Evolutionary conservation across 148 eudicot genomes (phyloP).

Genomic region (Polygonum maritimum): DNA sequence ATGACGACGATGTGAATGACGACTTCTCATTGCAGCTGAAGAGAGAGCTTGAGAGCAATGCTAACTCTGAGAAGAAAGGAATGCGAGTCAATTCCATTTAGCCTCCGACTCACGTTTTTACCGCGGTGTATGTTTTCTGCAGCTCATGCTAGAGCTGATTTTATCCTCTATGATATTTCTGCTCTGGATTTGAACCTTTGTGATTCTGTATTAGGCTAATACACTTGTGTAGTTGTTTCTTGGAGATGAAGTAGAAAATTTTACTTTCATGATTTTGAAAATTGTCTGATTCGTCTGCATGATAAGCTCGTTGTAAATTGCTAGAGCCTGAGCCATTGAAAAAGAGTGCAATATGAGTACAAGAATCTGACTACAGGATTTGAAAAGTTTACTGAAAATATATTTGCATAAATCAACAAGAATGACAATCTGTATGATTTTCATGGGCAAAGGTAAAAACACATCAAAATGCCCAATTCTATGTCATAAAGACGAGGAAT

Average conservation of each 20-base stretch:
- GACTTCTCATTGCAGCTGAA: conserved; percentile 77
- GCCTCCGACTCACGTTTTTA: neutral
- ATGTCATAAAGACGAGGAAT: neutral
- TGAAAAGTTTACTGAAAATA: too few relatives aligned
- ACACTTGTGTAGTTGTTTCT: neutral
- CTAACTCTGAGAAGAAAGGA: conserved; percentile 14
- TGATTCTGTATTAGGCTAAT: neutral
- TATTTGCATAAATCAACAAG: neutral
- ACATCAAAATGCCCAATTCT: neutral
- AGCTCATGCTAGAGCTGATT: neutral
- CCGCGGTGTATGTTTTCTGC: neutral
- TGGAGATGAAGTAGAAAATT: neutral
- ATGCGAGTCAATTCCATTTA: neutral
- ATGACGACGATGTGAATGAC: conserved; percentile 78
- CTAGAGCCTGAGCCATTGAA: neutral
- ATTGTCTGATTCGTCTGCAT: neutral
- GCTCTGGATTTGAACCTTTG: neutral
- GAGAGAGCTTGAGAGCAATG: conserved; percentile 57
- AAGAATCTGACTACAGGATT: too few relatives aligned
- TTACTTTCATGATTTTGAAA: neutral
- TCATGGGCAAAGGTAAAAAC: neutral
- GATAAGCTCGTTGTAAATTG: neutral
- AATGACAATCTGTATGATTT: neutral
- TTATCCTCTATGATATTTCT: neutral
- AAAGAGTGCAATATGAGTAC: neutral